These are phyloP conservation scores for Cryptosporidium bovis DNA, from an alignment of 169 alveolate genomes.

Conservation along the genomic window DNA sequence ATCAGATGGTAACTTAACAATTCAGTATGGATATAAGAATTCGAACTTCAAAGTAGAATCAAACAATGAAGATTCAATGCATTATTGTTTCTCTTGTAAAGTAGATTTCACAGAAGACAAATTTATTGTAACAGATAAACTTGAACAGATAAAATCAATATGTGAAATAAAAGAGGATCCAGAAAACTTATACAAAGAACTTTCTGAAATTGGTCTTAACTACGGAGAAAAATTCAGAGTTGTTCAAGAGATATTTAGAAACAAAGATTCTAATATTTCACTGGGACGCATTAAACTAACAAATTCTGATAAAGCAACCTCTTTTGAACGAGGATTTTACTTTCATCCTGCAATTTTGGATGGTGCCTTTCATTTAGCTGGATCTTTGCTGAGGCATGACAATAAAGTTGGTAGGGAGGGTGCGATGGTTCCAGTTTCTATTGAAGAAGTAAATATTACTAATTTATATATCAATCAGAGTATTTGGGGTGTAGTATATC, in stretches of 20 bases:
- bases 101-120: constrained; percentile 13
- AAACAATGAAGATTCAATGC: neutral
- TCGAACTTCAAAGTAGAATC: neutral
- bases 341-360: constrained; percentile 82
- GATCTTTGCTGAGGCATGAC: constrained; percentile 37
- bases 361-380: constrained; percentile 81
- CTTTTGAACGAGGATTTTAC: constrained; percentile 78
- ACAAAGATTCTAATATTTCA: constrained; percentile 74
- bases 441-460: constrained; percentile 71
- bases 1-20: constrained; percentile 18
- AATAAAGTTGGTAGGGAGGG: constrained; percentile 18
- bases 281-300: constrained; percentile 65
- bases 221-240: constrained; percentile 81
- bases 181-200: constrained; percentile 57
- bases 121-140: constrained; percentile 15
- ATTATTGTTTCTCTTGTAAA: constrained; percentile 50
- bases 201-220: constrained; percentile 75
- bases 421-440: constrained; percentile 82
- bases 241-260: constrained; percentile 57
- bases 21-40: constrained; percentile 1
- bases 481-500: constrained; percentile 75
- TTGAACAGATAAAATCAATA: neutral
- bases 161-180: constrained; percentile 14
- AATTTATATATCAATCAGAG: constrained; percentile 29
- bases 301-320: constrained; percentile 67